Evolutionary conservation across 495 filamentous ascomycete species (phyloP), one percentile per base, ranked within the genome.

Genomic region (Aspergillus conjunctus): DNA sequence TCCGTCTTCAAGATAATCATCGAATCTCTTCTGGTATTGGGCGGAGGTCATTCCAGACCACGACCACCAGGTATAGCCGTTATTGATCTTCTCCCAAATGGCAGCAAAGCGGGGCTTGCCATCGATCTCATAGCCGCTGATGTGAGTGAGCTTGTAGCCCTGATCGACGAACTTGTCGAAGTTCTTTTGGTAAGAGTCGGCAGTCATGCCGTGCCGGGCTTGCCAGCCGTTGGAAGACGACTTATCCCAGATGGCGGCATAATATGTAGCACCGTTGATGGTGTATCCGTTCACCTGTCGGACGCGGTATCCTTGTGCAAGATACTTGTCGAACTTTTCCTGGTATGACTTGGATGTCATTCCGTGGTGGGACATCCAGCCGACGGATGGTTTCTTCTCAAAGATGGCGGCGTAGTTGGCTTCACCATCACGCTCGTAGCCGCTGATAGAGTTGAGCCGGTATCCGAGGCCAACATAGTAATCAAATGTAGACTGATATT

Each of bases 181-280:
- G 32, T 54, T 30, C 20, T 62, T 54, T 49, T 62, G 60, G 48
- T 54, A 32, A 26, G 48, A 54, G 2, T 56, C 48, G 45, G 14
- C 37, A 4, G 49, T 32, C 59, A 66, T 63, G 51, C 60, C 64
- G 48, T 66, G 63, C 54, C 60, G 49, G 1, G 66, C 49, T 9
- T 37, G n/a, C 55, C 56, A 56, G 30, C 63, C 43, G 1, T 56
- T 56, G 4, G 57, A 41, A 4, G 58, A 37, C 20, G 43, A 56
- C 41, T 66, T 66, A 32, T 66, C 63, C 66, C 66, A 68, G 17
- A 68, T 58, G 8, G 66, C 66, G 26, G 66, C 60, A 30, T 64
- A 68, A 31, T 60, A 63, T 18, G 39, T 59, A 3, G 31, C 51
- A 14, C 45, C 54, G 22, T 54, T 51, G 18, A 66, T 49, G 10